phyloP scores from a whole-genome alignment of 495 filamentous ascomycete genomes.

The Polyplosphaeria fusca region DNA sequence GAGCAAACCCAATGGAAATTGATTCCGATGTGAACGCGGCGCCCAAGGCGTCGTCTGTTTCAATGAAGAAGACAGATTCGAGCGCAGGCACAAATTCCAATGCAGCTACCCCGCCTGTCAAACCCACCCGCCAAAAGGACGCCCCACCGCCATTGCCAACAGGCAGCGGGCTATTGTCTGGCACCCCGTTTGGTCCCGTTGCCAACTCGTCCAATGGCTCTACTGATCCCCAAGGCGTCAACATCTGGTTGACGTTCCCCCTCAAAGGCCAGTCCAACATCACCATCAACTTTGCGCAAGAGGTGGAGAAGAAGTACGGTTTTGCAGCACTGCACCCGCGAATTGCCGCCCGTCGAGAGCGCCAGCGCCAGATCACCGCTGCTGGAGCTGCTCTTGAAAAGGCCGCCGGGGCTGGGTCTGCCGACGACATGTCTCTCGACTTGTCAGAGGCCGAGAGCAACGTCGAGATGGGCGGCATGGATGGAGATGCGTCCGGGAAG shows the following conservation, averaged over 20 bases:
- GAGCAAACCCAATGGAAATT: constrained; percentile 32
- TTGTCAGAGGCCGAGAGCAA: constrained; percentile 58
- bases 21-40: constrained; percentile 28
- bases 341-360: constrained; percentile 77
- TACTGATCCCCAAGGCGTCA: constrained; percentile 61
- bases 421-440: constrained; percentile 57
- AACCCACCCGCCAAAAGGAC: constrained; percentile 54
- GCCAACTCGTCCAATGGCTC: constrained; percentile 37
- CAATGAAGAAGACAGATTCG: constrained; percentile 41
- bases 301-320: constrained; percentile 90
- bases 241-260: constrained; percentile 78
- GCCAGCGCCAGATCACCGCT: constrained; percentile 76
- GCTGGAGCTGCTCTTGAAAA: constrained; percentile 78
- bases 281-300: constrained; percentile 89
- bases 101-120: constrained; percentile 57
- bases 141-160: constrained; percentile 54
- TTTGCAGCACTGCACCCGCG: constrained; percentile 91
- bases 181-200: constrained; percentile 55
- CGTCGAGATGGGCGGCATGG: constrained; percentile 65
- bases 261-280: constrained; percentile 77
- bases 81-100: constrained; percentile 52
- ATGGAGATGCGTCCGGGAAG: constrained; percentile 48
- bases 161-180: constrained; percentile 66
- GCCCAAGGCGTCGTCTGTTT: constrained; percentile 11
- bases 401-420: constrained; percentile 55